Evolutionary conservation across 139 green algal species (phyloP), one percentile per base, ranked within the genome.

Genomic region (Coccomyxa sp.): DNA sequence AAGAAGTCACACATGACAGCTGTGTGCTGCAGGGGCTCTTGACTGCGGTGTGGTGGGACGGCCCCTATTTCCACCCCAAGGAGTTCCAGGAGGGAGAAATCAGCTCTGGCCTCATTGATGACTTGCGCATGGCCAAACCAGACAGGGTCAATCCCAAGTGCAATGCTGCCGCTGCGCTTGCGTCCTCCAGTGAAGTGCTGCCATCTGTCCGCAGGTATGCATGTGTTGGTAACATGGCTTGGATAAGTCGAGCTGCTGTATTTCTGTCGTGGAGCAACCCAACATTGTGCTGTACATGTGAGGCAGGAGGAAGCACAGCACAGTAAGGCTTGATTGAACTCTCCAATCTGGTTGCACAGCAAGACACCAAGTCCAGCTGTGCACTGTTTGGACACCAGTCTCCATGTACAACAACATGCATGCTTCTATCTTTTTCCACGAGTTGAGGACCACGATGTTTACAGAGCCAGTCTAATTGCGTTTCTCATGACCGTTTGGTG

Each of bases 1-100:
- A 71, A 28, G 18, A 3, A 71, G 3, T 4, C 1, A 27, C 67
- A 75, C 4, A 7, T 30, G 23, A 10, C 3, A 75, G 67, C 23
- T 27, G 67, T 75, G 67, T 25, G 23, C 25, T 79, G 57, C 79
- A 82, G 79, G 79, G 79, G 13, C 15, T 15, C 4, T 59, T 77
- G 27, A 82, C 79, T 13, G 27, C 31, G 28, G 79, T 59, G 28
- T 82, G 79, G 79, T 82, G 79, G 79, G 79, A 82, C 17, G 79
- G 79, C 16, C 79, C 79, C 1, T 82, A 82, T 59, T 77, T 60
- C 59, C 79, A 82, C 63, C 79, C 79, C 27, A 28, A 32, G 3
- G 68, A 58, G 45, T 82, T 32, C n/a, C 13, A 71, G 79, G 18
- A 51, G 15, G 23, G 31, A 10, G 79, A 82, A 0, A 38, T 82